These are phyloP conservation scores for Ogataea hybrid DNA, from an alignment of 1,139 yeast genomes.

Conservation along the genomic window DNA sequence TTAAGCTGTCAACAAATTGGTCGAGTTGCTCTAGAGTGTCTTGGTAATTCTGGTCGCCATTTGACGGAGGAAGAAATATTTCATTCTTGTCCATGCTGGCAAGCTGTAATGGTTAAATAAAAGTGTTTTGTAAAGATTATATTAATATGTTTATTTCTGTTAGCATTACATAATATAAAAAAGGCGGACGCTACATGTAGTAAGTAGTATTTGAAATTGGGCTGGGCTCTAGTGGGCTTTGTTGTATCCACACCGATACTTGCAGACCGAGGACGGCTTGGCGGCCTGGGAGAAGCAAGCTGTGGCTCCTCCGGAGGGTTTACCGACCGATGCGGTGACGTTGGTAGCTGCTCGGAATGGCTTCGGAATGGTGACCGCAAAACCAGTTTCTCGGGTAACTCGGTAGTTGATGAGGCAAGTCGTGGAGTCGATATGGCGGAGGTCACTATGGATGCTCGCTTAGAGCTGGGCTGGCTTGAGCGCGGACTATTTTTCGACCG, in stretches of 20 bases:
- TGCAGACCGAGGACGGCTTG: background rate
- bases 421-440: slow-evolving; percentile 1
- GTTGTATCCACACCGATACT: background rate
- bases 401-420: background rate
- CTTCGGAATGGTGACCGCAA: slow-evolving; percentile 1
- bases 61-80: slow-evolving; percentile 1
- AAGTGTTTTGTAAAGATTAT: background rate
- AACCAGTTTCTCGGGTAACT: background rate
- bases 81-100: slow-evolving; percentile 5
- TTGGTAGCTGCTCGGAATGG: slow-evolving; percentile 2
- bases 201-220: slow-evolving; percentile 2
- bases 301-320: background rate
- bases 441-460: background rate
- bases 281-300: background rate
- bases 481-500: background rate
- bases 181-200: background rate
- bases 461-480: no score
- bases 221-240: background rate
- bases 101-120: background rate
- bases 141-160: background rate
- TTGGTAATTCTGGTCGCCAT: slow-evolving; percentile 3
- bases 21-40: slow-evolving; percentile 13
- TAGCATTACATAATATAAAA: slow-evolving; percentile 3
- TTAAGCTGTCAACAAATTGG: slow-evolving; percentile 19
- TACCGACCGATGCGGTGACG: background rate